Base-by-base conservation (phyloP, 1,284 basidiomycete genomes). In the Papiliotrema terrestris region DNA sequence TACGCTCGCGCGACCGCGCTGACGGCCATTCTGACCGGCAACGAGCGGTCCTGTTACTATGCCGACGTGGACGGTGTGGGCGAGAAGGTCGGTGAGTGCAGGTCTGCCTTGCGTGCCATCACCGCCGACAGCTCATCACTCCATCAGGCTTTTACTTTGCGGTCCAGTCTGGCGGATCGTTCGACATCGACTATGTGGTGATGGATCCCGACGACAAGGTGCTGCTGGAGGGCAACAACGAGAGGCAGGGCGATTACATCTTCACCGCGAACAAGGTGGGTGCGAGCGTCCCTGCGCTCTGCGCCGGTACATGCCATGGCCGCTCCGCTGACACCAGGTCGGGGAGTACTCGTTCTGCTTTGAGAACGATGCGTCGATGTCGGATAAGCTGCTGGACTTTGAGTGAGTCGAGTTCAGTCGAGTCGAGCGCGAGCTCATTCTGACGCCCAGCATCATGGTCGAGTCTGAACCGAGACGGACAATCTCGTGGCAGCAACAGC, bases 301-400 rank as follows among this genome's bases (percentile, higher is more conserved):
- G 20, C 17, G 46, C 19, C 19, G 23, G 36, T 14, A n/a, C n/a
- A n/a, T n/a, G n/a, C n/a, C n/a, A n/a, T n/a, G n/a, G n/a, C n/a
- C n/a, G n/a, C n/a, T n/a, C 42, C 37, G 49, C 49, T 54, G 49
- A 59, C 39, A 19, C 36, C 48, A 68, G 67, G 46, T 88, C 54
- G 95, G 95, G 67, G 96, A 99, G 82, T 98, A 98, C 78, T 81
- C 91, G 2, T 98, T 99, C 80, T 99, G 96, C 80, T 97, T 99
- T 74, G 89, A 93, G 73, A 99, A 98, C 77, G 91, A 95, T 84
- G 90, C 87, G 9, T 90, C 88, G 3, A 82, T 93, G 62, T 87
- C 87, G 80, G 81, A 92, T 79, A 96, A 97, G 77, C 83, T 96
- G 54, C 82, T 98, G 63, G 94, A 97, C 78, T 95, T 97, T 74